These are phyloP conservation scores for Peronospora farinosa DNA, from an alignment of 352 stramenopile genomes.

Conservation along the genomic window DNA sequence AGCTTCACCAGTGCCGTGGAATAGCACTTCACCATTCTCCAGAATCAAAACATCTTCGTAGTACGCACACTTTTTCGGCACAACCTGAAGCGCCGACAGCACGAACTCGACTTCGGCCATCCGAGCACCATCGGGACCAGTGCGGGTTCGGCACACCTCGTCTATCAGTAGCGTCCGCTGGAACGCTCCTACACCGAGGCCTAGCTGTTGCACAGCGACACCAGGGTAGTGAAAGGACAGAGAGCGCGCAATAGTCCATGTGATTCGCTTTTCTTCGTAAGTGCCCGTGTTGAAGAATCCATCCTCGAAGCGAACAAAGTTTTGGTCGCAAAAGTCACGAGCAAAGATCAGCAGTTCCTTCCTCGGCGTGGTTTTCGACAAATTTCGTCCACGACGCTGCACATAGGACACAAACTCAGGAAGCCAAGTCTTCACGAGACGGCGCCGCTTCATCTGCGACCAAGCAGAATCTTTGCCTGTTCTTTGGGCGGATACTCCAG, in stretches of 20 bases:
- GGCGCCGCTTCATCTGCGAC: slow-evolving; percentile 24
- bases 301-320: slow-evolving; percentile 28
- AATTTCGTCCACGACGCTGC: slow-evolving; percentile 22
- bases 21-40: slow-evolving; percentile 31
- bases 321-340: slow-evolving; percentile 29
- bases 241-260: slow-evolving; percentile 26
- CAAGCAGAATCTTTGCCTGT: slow-evolving; percentile 23
- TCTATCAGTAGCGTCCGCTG: slow-evolving; percentile 27
- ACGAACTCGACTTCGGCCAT: slow-evolving; percentile 29
- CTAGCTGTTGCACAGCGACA: slow-evolving; percentile 31
- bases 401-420: slow-evolving; percentile 32
- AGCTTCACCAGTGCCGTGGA: slow-evolving; percentile 27
- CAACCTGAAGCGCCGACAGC: slow-evolving; percentile 25
- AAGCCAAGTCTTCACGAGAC: slow-evolving; percentile 27
- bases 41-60: slow-evolving; percentile 33
- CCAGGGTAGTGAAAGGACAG: slow-evolving; percentile 30
- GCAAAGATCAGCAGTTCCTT: slow-evolving; percentile 32
- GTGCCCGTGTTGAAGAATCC: slow-evolving; percentile 30
- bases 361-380: slow-evolving; percentile 24
- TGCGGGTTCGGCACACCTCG: slow-evolving; percentile 19
- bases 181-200: slow-evolving; percentile 28
- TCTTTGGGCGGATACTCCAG: slow-evolving; percentile 3
- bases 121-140: slow-evolving; percentile 8
- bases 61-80: slow-evolving; percentile 29
- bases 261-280: slow-evolving; percentile 30